These are phyloP conservation scores for Penicillium paxilli DNA, from an alignment of 495 filamentous ascomycete species.

Conservation along the genomic window DNA sequence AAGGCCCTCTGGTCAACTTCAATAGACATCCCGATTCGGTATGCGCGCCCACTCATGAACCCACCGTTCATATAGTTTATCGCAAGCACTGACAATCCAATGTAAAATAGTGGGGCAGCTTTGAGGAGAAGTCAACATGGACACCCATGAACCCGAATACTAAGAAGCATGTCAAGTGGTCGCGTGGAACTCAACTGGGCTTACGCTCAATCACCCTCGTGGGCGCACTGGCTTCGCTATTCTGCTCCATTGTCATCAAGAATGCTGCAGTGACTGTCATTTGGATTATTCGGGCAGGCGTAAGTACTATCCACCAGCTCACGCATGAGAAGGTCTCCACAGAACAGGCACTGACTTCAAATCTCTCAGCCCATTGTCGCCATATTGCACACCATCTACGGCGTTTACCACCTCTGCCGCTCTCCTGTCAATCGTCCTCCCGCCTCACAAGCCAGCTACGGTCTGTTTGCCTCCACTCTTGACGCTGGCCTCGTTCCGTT, in stretches of 20 bases:
- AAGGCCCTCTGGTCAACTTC: constrained; percentile 75
- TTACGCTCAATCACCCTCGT: constrained; percentile 65
- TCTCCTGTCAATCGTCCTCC: constrained; percentile 68
- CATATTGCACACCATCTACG: constrained; percentile 69
- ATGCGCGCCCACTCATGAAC: constrained; percentile 26
- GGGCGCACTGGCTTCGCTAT: constrained; percentile 66
- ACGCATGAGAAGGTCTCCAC: no score
- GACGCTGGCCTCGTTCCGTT: constrained; percentile 75
- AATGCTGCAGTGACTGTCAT: constrained; percentile 58
- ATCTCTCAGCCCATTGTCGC: constrained; percentile 68
- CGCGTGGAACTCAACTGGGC: constrained; percentile 63
- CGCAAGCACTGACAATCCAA: constrained; percentile 13
- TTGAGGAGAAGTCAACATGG: constrained; percentile 50
- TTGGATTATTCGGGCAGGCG: constrained; percentile 78
- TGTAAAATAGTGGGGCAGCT: constrained; percentile 42
- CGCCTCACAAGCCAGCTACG: constrained; percentile 79
- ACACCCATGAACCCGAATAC: constrained; percentile 69
- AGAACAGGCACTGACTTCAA: constrained; percentile 4
- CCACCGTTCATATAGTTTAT: background rate
- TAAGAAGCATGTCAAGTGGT: constrained; percentile 66
- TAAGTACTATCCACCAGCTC: constrained; percentile 42
- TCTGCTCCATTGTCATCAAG: constrained; percentile 71
- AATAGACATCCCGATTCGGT: constrained; percentile 80
- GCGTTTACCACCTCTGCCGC: constrained; percentile 71
- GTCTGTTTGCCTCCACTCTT: constrained; percentile 71